These are phyloP conservation scores for Psilocybe sp. DNA, from an alignment of 768 basidiomycete genomes.

Conservation along the genomic window DNA sequence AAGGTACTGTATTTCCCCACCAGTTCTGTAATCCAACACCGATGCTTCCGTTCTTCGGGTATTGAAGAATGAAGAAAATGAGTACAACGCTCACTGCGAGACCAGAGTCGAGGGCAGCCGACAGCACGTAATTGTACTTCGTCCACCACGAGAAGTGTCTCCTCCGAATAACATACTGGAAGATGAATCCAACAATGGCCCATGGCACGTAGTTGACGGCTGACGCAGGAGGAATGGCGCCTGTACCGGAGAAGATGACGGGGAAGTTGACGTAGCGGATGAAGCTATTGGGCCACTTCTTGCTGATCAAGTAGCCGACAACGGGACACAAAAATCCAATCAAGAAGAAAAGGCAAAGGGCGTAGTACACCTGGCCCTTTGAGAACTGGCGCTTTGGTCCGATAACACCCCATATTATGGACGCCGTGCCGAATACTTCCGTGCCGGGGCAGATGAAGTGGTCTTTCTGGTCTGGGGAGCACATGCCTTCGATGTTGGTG, in stretches of 20 bases:
- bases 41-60: constrained; percentile 58
- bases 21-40: constrained; percentile 53
- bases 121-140: constrained; percentile 74
- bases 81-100: constrained; percentile 52
- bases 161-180: constrained; percentile 59
- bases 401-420: constrained; percentile 81
- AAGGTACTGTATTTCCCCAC: constrained; percentile 66
- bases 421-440: constrained; percentile 76
- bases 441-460: constrained; percentile 71
- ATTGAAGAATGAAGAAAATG: constrained; percentile 65
- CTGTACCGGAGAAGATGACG: constrained; percentile 59
- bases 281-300: constrained; percentile 61
- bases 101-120: constrained; percentile 72
- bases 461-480: constrained; percentile 46
- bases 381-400: constrained; percentile 73
- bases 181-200: constrained; percentile 63
- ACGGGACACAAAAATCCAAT: constrained; percentile 63
- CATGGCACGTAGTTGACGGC: constrained; percentile 70
- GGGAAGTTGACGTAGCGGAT: constrained; percentile 64
- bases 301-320: constrained; percentile 48
- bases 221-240: constrained; percentile 63
- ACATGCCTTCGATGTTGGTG: constrained; percentile 63
- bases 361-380: constrained; percentile 58
- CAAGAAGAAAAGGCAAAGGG: constrained; percentile 74
- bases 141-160: constrained; percentile 67